Base-by-base conservation (phyloP, 2,329 filamentous ascomycete species). In the Apiospora sp. region DNA sequence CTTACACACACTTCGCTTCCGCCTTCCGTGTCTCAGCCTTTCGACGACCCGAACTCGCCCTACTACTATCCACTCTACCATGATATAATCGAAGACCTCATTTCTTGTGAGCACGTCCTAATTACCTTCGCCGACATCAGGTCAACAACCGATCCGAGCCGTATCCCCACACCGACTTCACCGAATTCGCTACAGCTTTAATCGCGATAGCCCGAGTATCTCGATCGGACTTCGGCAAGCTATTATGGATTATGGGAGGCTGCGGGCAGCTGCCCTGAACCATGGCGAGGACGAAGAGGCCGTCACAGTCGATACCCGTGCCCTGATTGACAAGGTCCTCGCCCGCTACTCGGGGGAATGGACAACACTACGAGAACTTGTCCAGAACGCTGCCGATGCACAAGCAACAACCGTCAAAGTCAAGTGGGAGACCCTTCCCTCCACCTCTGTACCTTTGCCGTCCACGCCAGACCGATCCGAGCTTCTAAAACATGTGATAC, bases 361-460 rank as follows among this genome's bases (percentile, higher is more conserved):
- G 92, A 95, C 91, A 7, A 93, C 89, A 12, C 85, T 99, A 24
- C 91, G 96, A 86, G 96, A 99, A 82, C 91, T 99, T 74, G 95
- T 99, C 64, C 96, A 99, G 80, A 99, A 99, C 81, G 96, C 96
- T n/a, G 96, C 96, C 75, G 96, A 99, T 85, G 96, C 96, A 30
- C 94, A 95, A 80, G 96, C 96, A 68, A 93, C 92, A 22, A 95
- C 91, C 72, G 96, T 98, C 77, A 93, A 91, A 67, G 94, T 99
- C 80, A 95, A 93, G 78, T 97, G 96, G 86, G 96, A 99, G 82
- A 98, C 96, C 1, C 83, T 94, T 22, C 95, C 96, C 1, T 98
- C 96, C 44, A 90, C 92, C 3, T 91, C 89, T 16, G 89, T 97
- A 4, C 93, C 95, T 8, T 90, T 96, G 8, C 88, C 90, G 0